Conservation (phyloP, 345 rosid genomes). For the Raphanus raphanistrum region DNA sequence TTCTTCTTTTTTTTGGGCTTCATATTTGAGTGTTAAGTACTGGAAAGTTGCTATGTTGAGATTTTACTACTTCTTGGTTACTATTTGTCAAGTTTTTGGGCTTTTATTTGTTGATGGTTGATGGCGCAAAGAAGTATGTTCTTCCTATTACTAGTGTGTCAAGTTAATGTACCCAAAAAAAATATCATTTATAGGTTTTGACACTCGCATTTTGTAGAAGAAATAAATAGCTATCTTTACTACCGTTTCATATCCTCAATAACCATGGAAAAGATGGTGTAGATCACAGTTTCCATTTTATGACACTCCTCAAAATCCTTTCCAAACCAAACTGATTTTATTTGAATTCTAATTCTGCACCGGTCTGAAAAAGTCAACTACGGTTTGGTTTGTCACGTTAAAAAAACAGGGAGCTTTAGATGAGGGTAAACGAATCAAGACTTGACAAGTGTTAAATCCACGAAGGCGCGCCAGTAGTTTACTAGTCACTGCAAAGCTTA, state of each 20-base stretch:
- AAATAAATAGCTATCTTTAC: too few species aligned
- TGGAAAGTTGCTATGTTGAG: neutral
- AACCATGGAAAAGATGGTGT: neutral
- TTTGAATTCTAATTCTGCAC: neutral
- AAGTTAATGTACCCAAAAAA: neutral
- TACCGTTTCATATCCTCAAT: neutral
- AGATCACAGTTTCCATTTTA: neutral
- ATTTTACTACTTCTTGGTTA: neutral
- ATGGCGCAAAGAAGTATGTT: too few species aligned
- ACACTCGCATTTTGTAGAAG: neutral
- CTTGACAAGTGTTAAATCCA: slow-evolving; percentile 31
- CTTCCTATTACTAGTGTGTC: too few species aligned
- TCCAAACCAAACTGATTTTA: neutral
- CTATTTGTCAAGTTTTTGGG: neutral
- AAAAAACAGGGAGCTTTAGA: slow-evolving; percentile 13
- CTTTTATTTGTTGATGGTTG: too few species aligned
- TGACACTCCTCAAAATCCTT: neutral
- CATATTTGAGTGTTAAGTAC: neutral
- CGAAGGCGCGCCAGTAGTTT: slow-evolving; percentile 31
- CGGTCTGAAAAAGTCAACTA: slow-evolving; percentile 9
- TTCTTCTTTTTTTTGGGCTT: neutral
- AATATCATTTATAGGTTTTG: neutral
- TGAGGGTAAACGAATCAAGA: slow-evolving; percentile 1
- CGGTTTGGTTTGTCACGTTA: neutral
- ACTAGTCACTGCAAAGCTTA: neutral